phyloP scores from a whole-genome alignment of 768 basidiomycete genomes.

The Hygrocybe coccinea region DNA sequence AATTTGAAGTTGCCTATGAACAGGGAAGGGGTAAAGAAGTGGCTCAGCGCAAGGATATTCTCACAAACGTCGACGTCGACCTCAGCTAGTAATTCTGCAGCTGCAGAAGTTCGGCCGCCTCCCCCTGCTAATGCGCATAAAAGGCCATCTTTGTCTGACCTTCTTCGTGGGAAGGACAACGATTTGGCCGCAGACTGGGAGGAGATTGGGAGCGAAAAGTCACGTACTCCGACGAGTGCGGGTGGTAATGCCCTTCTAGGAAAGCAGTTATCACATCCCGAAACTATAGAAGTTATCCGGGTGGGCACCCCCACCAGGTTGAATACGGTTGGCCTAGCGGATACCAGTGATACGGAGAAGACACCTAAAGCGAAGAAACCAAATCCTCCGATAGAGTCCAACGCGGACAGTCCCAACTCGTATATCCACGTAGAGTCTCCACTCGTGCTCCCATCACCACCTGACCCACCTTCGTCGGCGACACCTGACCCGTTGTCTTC shows the following conservation, averaged over 20 bases:
- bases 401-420: constrained; percentile 18
- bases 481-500: constrained; percentile 80
- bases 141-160: constrained; percentile 65
- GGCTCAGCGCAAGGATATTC: constrained; percentile 62
- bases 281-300: constrained; percentile 14
- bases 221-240: constrained; percentile 39
- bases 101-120: constrained; percentile 29
- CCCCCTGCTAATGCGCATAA: constrained; percentile 41
- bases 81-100: constrained; percentile 15
- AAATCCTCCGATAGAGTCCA: constrained; percentile 25
- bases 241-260: constrained; percentile 33
- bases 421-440: constrained; percentile 33
- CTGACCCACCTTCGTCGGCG: constrained; percentile 55
- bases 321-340: constrained; percentile 13
- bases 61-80: constrained; percentile 35
- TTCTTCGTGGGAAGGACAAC: constrained; percentile 56
- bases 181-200: constrained; percentile 61
- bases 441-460: constrained; percentile 40
- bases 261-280: constrained; percentile 13
- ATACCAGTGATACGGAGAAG: constrained; percentile 35
- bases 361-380: constrained; percentile 40
- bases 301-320: constrained; percentile 9
- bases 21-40: constrained; percentile 74
- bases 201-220: constrained; percentile 39
- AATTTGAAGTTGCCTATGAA: constrained; percentile 61